These are phyloP conservation scores for Austroboletus rostrupii DNA, from an alignment of 1,284 basidiomycete genomes.

Conservation along the genomic window DNA sequence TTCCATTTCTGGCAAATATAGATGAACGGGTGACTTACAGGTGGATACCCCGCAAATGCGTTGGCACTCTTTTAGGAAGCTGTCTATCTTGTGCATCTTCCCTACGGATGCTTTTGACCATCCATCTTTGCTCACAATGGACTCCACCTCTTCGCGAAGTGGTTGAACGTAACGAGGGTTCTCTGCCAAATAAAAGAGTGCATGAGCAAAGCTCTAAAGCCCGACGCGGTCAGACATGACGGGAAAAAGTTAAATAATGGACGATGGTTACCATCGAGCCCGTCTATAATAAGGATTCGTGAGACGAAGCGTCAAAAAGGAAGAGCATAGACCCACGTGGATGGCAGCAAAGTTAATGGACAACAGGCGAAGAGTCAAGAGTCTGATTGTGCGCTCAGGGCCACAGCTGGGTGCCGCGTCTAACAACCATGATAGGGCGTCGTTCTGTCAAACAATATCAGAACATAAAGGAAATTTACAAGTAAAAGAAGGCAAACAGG, in stretches of 20 bases:
- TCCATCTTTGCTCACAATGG: slow-evolving; percentile 28
- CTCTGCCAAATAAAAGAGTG: slow-evolving; percentile 34
- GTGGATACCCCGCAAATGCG: background rate
- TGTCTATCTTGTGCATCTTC: slow-evolving; percentile 43
- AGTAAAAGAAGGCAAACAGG: slow-evolving; percentile 28
- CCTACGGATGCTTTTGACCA: slow-evolving; percentile 40
- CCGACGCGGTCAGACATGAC: background rate
- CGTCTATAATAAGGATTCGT: background rate
- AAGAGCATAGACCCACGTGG: slow-evolving; percentile 18
- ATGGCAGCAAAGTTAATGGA: slow-evolving; percentile 37
- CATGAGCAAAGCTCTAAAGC: slow-evolving; percentile 29
- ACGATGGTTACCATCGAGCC: background rate
- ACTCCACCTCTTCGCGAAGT: slow-evolving; percentile 42
- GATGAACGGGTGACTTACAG: slow-evolving; percentile 3
- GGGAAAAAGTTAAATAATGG: background rate
- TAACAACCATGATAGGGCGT: slow-evolving; percentile 42
- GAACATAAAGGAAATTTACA: background rate
- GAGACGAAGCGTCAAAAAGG: background rate
- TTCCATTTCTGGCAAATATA: slow-evolving; percentile 21
- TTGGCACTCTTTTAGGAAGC: slow-evolving; percentile 38
- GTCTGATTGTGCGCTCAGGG: slow-evolving; percentile 24
- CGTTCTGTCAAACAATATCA: slow-evolving; percentile 3
- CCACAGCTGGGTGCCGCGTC: slow-evolving; percentile 28
- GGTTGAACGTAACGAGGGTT: slow-evolving; percentile 35
- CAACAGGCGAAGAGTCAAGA: slow-evolving; percentile 32